phyloP scores from a whole-genome alignment of 2,329 filamentous ascomycete species.

The Sclerotinia borealis region DNA sequence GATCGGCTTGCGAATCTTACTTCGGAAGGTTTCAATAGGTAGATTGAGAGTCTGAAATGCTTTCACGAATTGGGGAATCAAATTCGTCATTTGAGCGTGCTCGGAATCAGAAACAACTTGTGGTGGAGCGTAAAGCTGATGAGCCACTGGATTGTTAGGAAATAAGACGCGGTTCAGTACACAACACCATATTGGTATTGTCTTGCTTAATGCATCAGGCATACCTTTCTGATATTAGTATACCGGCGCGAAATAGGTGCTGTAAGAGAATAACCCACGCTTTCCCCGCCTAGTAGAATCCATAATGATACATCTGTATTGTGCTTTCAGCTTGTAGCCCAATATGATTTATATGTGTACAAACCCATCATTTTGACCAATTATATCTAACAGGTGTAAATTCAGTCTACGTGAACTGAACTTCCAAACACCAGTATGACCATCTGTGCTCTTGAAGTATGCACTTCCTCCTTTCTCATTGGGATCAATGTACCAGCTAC shows the following conservation, averaged over 20 bases:
- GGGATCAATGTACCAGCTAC: conserved; percentile 85
- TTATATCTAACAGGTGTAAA: conserved; percentile 66
- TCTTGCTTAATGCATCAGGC: conserved; percentile 92
- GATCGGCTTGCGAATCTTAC: conserved; percentile 63
- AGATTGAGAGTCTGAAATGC: conserved; percentile 53
- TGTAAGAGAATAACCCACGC: conserved; percentile 41
- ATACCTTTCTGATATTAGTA: conserved; percentile 50
- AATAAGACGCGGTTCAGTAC: conserved; percentile 79
- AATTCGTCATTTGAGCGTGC: conserved; percentile 62
- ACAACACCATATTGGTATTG: conserved; percentile 86
- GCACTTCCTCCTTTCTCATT: conserved; percentile 62
- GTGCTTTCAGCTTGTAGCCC: background rate
- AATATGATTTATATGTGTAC: conserved; percentile 21
- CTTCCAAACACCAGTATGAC: conserved; percentile 83
- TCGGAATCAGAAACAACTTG: conserved; percentile 69
- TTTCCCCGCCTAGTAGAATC: conserved; percentile 93
- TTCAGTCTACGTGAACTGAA: conserved; percentile 85
- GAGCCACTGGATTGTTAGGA: conserved; percentile 42
- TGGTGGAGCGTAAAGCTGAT: conserved; percentile 63
- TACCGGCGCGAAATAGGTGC: background rate
- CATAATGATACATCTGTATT: conserved; percentile 66
- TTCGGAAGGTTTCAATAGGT: conserved; percentile 48
- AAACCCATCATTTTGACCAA: conserved; percentile 62
- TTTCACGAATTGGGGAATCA: conserved; percentile 50
- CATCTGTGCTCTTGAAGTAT: conserved; percentile 98